phyloP scores from a whole-genome alignment of 371 early-diverging fungal species.

The Neoconidiobolus thromboides region DNA sequence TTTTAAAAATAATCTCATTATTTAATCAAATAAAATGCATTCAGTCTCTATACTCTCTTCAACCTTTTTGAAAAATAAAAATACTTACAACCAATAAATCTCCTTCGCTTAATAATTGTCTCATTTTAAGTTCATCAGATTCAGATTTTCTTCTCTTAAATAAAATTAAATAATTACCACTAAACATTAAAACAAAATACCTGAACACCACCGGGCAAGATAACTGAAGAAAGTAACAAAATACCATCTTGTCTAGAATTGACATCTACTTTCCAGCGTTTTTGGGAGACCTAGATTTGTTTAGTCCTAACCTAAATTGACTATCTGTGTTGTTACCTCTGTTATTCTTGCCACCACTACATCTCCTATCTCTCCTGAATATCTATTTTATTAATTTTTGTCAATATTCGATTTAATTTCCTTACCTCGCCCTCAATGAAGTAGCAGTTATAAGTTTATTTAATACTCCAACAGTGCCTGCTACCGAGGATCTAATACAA shows the following conservation, averaged over 20 bases:
- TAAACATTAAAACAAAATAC: conserved; percentile 14
- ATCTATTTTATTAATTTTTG: conserved; percentile 17
- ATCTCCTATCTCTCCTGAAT: conserved; percentile 93
- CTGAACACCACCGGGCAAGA: conserved; percentile 93
- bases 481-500: conserved; percentile 60
- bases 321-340: conserved; percentile 29
- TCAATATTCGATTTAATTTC: neutral
- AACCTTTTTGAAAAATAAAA: neutral
- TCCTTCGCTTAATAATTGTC: conserved; percentile 85
- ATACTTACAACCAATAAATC: conserved; percentile 72
- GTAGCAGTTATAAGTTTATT: conserved; percentile 91
- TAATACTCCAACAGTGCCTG: conserved; percentile 84
- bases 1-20: neutral
- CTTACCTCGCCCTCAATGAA: conserved; percentile 67
- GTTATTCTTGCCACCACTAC: conserved; percentile 94
- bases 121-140: conserved; percentile 97
- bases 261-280: conserved; percentile 96
- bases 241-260: conserved; percentile 78
- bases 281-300: conserved; percentile 33
- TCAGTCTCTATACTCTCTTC: neutral
- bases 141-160: conserved; percentile 84
- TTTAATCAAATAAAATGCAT: neutral
- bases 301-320: too few relatives aligned
- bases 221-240: conserved; percentile 82
- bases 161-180: neutral